Base-by-base conservation (phyloP, 2,329 filamentous ascomycete genomes). In the Aspergillaceae sp. region DNA sequence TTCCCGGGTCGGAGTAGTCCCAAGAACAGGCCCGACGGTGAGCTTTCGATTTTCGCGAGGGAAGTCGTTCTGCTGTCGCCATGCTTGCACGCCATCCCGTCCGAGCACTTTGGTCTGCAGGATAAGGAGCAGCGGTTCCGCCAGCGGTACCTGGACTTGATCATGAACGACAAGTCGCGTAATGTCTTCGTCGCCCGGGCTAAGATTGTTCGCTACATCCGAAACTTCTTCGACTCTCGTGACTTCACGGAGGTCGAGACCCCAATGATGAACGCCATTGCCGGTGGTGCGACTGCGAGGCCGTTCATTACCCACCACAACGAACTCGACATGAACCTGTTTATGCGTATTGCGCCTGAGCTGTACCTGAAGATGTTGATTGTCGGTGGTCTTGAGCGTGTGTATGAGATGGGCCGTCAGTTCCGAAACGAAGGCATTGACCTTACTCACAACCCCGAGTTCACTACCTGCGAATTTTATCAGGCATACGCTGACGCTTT, bases 391-490 rank as follows among this genome's bases (percentile, higher is more conserved):
- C 78, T 97, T 37, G 87, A 95, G 73, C 82, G 87, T 59, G 92
- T 98, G 9, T 98, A 95, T 70, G 92, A 98, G 67, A 82, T 98
- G 52, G 92, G 92, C 54, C 84, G 89, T 55, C 88, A 94, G 66
- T 98, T 98, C 80, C 77, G 92, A 60, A 98, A 98, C 63, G 90
- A 95, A 69, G 84, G 86, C 49, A 84, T 88, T 53, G 88, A 94
- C 66, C 74, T 92, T 43, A 98, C 92, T 5, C 92, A 98, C 76
- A 98, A 97, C 75, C 92, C 87, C 35, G 92, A 98, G 67, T 98
- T 98, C 74, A 98, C 92, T 38, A 94, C 88, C 28, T 87, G 88
- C 67, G 92, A 98, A 69, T 97, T 97, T 73, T 98, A 98, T 72
- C 83, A 86, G 79, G 91, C 92, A 3, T 97, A 89, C 56, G 86